Evolutionary conservation across 2,329 filamentous ascomycete genomes (phyloP).

Genomic region (Aspergillus ustus): DNA sequence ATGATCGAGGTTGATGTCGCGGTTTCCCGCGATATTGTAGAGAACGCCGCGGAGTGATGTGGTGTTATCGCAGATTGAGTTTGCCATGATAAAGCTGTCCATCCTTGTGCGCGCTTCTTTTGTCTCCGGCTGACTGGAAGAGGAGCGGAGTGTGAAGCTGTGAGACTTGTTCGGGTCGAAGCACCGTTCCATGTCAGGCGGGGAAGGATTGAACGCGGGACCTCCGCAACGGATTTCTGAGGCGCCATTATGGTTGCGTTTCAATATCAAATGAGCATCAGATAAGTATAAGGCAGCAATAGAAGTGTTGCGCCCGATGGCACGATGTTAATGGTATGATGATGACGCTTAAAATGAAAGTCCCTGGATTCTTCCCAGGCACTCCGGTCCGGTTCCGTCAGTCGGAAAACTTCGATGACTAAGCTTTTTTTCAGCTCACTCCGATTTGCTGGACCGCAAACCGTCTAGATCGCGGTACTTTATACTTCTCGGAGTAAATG

Average conservation of each 20-base stretch:
- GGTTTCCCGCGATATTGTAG: constrained; percentile 20
- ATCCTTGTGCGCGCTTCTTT: constrained; percentile 28
- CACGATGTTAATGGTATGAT: background rate
- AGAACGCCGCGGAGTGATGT: constrained; percentile 15
- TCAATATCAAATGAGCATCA: background rate
- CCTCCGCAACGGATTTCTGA: constrained; percentile 46
- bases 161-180: constrained; percentile 37
- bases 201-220: constrained; percentile 49
- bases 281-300: background rate
- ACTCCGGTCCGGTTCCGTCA: background rate
- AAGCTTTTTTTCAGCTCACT: background rate
- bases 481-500: background rate
- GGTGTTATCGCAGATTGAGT: constrained; percentile 18
- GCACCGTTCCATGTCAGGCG: constrained; percentile 48
- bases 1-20: constrained; percentile 25
- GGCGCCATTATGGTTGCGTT: constrained; percentile 41
- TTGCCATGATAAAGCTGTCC: constrained; percentile 30
- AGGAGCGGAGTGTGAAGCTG: constrained; percentile 32
- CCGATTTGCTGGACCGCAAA: background rate
- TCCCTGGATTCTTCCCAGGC: constrained; percentile 5
- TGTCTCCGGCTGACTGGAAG: constrained; percentile 29
- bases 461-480: background rate
- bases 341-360: constrained; percentile 5
- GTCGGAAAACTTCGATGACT: background rate
- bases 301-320: background rate